Evolutionary conservation across 345 rosid genomes (phyloP), one percentile per base, ranked within the genome.

Genomic region (Euphorbia tirucalli): DNA sequence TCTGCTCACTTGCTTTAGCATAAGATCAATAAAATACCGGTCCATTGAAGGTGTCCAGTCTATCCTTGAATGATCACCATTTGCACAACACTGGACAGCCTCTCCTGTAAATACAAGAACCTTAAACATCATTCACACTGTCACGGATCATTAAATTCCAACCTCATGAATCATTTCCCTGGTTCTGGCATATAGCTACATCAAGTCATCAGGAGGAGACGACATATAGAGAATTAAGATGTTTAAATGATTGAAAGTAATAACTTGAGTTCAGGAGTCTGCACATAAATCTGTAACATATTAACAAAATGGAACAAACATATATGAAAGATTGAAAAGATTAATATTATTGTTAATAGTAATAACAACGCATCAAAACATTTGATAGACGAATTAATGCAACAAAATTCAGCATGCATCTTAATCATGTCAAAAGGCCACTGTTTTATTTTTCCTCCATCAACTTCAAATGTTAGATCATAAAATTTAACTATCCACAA

Each of bases 1-100:
- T 68, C 61, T 72, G 68, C 14, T 78, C 65, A 79, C 86, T 48
- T 77, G 79, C 73, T 74, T 78, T 73, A 85, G 73, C 83, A 83
- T 74, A 49, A 83, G 81, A 72, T 85, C 88, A 58, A 85, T 81
- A 75, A 85, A 78, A 77, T 83, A 70, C 9, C 88, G 82, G n/a
- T 83, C 86, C 86, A 83, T 85, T 11, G 58, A 48, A 63, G 86
- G 84, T 7, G 85, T 85, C 88, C 86, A 82, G 52, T 72, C 74
- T 67, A 69, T 32, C 35, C 27, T 50, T 7, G 71, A 82, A 65
- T 28, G 69, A 76, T 69, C 80, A 32, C 77, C 67, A 72, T 79
- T 61, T 13, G 50, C 72, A 71, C 50, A 55, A 49, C 56, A 60
- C 64, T 64, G 76, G 54, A 28, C 25, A 19, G 79, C 82, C 46